A percentile compares a stretch with the other conserved stretches of the same genome.
phyloP scores from a whole-genome alignment of 2,329 filamentous ascomycete genomes.

The Microsporum canis region DNA sequence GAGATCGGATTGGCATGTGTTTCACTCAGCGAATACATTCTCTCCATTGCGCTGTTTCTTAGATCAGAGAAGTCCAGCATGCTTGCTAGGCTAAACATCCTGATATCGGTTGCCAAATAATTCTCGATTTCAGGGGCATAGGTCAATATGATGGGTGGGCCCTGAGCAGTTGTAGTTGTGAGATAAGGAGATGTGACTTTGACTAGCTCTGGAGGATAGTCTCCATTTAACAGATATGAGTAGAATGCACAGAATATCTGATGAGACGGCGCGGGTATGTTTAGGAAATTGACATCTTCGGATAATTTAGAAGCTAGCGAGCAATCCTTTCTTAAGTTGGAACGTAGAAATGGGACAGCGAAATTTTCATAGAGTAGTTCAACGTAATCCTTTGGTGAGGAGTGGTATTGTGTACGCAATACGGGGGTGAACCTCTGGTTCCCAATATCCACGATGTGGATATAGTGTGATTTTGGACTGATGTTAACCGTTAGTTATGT shows the following conservation, averaged over 20 bases:
- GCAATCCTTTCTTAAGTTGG: constrained; percentile 5
- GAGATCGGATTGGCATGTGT: constrained; percentile 10
- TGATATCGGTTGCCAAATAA: constrained; percentile 11
- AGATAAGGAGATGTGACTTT: constrained; percentile 7
- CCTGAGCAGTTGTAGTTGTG: background rate
- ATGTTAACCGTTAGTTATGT: background rate
- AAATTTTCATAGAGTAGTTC: constrained; percentile 11
- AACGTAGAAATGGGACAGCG: constrained; percentile 10
- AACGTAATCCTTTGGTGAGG: constrained; percentile 7
- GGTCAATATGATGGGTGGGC: constrained; percentile 9
- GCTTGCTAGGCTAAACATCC: constrained; percentile 13
- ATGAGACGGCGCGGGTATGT: constrained; percentile 7
- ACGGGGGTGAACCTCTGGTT: constrained; percentile 9
- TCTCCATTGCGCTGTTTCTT: constrained; percentile 8
- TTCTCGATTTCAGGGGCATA: constrained; percentile 5
- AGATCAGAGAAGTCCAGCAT: constrained; percentile 11
- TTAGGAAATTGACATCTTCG: constrained; percentile 1
- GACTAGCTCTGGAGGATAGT: constrained; percentile 12
- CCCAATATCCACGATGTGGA: constrained; percentile 10
- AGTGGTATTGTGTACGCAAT: constrained; percentile 9
- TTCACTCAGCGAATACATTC: constrained; percentile 10
- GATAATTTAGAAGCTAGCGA: constrained; percentile 4
- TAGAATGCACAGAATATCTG: constrained; percentile 13
- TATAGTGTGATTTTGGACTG: constrained; percentile 13
- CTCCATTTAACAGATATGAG: constrained; percentile 10